Base-by-base conservation (phyloP, 2,329 filamentous ascomycete species). In the Apiospora koreana region DNA sequence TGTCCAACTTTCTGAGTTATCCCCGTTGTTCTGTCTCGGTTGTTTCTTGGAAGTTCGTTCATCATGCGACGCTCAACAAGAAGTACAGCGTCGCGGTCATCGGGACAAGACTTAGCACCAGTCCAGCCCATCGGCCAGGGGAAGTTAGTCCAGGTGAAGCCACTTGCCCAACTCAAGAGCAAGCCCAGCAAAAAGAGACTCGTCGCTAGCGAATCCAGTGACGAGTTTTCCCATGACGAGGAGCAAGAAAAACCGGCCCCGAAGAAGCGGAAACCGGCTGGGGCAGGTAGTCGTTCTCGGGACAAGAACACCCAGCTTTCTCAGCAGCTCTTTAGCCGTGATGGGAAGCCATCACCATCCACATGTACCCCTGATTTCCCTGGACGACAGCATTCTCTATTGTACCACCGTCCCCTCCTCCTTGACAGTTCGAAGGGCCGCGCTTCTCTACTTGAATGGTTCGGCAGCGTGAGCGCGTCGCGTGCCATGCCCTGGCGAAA, bases 401-500 rank as follows among this genome's bases (percentile, higher is more conserved):
- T 73, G 41, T 89, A 89, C 70, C 87, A 89, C 75, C 80, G 80
- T 2, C 86, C 87, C 0, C 78, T 85, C 5, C 80, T 89, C 2
- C 80, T 89, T 1, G 78, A 83, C 70, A 82, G 79, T 23, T 72
- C 72, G 4, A 50, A 76, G 0, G 74, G 78, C 21, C 82, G 84
- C 1, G 73, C 74, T 1, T 72, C 80, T 6, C 81, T 89, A 1
- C 82, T 89, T 1, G 42, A 74, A 21, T 89, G 87, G 87, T 89
- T 88, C 74, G 85, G 87, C 72, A 72, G 79, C 5, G 82, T 85
- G 45, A 83, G 83, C 75, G 76, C 79, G 16, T 72, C 79, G 1
- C 86, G 87, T n/a, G 78, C 80, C 16, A 89, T 89, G 87, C 87
- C 87, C 2, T 89, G 87, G 87, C 86, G 89, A 41, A 88, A 89